These are phyloP conservation scores for Lachancea dasiensis DNA, from an alignment of 805 yeast species.

Conservation along the genomic window DNA sequence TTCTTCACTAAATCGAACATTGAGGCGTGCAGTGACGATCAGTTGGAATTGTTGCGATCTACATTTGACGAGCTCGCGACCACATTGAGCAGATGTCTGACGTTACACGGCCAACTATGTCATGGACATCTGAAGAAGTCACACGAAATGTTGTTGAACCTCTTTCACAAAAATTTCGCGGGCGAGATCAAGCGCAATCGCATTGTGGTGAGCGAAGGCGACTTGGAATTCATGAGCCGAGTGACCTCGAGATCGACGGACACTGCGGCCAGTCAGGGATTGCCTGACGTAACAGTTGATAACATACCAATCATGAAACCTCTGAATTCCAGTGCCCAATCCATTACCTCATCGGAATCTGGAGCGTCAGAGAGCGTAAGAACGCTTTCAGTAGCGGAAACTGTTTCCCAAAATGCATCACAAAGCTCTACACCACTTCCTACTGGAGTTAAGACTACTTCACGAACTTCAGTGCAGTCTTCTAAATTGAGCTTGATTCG, in stretches of 20 bases:
- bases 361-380: neutral
- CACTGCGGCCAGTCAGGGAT: conserved; percentile 3
- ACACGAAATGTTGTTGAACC: conserved; percentile 58
- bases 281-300: conserved; percentile 1
- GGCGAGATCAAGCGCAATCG: conserved; percentile 47
- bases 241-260: conserved; percentile 8
- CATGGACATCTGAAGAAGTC: conserved; percentile 50
- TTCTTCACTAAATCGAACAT: conserved; percentile 45
- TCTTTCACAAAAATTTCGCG: conserved; percentile 62
- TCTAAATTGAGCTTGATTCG: conserved; percentile 8
- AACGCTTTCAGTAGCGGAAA: neutral
- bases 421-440: neutral
- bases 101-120: conserved; percentile 61
- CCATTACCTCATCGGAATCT: conserved; percentile 8
- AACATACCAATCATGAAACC: conserved; percentile 1
- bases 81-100: conserved; percentile 59
- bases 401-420: too few species aligned
- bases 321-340: conserved; percentile 8
- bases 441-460: neutral
- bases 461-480: conserved; percentile 6
- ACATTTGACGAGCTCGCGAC: conserved; percentile 65
- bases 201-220: conserved; percentile 24
- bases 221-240: conserved; percentile 7
- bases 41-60: conserved; percentile 25
- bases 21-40: conserved; percentile 25